Evolutionary conservation across 2,329 filamentous ascomycete genomes (phyloP), one percentile per base, ranked within the genome.

Genomic region (Trichoderma oligosporum): DNA sequence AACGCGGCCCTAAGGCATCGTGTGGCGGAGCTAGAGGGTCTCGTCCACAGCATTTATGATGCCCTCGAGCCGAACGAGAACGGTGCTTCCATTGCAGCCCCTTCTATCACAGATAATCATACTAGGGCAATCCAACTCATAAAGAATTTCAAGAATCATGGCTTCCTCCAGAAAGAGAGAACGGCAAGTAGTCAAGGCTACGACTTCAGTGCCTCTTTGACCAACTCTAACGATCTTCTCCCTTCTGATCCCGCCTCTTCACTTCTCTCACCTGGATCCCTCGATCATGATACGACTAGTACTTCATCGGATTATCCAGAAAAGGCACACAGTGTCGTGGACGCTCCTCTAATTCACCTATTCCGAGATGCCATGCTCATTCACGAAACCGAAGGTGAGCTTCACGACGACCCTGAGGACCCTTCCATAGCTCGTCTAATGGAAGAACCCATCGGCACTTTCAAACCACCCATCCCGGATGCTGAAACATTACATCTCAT

Each of bases 1-100:
- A 57, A 47, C 1, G 46, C 39, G 16, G 56, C 52, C 7, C 56
- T 64, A 8, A 44, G 60, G 14, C 59, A 55, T 41, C 56, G 60
- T 12, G 52, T 70, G 8, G 62, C 64, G 6, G 64, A 67, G 44
- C 62, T 70, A 35, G 67, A 69, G 56, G 56, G 42, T 16, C 63
- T 66, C 51, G 57, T 70, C 27, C 57, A 20, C 14, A 29, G 29
- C 44, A 36, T 55, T 16, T 47, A 27, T 38, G 48, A 39, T 39
- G 35, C 11, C 12, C 36, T 44, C 29, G 55, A 46, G 38, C 45
- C 35, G 16, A 24, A 18, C 45, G 57, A 53, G n/a, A 25, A 16
- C 0, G 44, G 25, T 7, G 36, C 27, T 20, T 53, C 49, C 29
- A 29, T 18, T 27, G 25, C 35, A 7, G 48, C n/a, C 24, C 29